A percentile compares a stretch with the other conserved stretches of the same genome.
phyloP scores from a whole-genome alignment of 2,329 filamentous ascomycete genomes.

The Pezicula rhizophila region DNA sequence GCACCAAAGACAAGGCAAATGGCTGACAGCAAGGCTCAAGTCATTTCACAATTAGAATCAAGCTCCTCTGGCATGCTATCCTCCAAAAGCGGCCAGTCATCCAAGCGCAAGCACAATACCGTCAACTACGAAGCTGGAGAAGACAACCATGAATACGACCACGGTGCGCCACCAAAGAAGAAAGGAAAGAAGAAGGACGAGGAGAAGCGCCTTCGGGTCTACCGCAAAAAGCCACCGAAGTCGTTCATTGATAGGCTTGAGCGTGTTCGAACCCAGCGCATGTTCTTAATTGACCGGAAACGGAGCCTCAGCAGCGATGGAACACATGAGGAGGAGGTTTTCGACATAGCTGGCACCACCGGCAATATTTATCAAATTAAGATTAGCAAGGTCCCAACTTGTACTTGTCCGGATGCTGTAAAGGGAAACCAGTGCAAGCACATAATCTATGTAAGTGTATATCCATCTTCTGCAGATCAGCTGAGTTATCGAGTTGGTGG shows the following conservation, averaged over 20 bases:
- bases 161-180: slow-evolving; percentile 3
- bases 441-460: slow-evolving; percentile 45
- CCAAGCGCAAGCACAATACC: too few species aligned
- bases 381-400: slow-evolving; percentile 45
- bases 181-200: slow-evolving; percentile 11
- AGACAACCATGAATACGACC: too few species aligned
- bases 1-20: too few species aligned
- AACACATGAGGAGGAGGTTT: slow-evolving; percentile 37
- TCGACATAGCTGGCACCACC: slow-evolving; percentile 53
- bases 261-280: slow-evolving; percentile 44
- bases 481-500: background rate
- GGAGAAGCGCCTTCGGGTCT: slow-evolving; percentile 35
- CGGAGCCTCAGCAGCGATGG: slow-evolving; percentile 29
- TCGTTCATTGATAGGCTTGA: slow-evolving; percentile 39
- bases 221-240: slow-evolving; percentile 36
- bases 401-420: slow-evolving; percentile 45
- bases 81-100: too few species aligned
- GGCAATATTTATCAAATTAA: slow-evolving; percentile 57
- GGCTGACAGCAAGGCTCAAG: too few species aligned
- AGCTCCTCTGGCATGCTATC: too few species aligned
- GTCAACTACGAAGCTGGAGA: too few species aligned
- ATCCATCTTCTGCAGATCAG: background rate
- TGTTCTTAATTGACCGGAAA: slow-evolving; percentile 49
- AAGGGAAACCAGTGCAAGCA: slow-evolving; percentile 60
- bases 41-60: too few species aligned